Base-by-base conservation (phyloP, 169 alveolate genomes). In the Plasmodium billcollinsi region DNA sequence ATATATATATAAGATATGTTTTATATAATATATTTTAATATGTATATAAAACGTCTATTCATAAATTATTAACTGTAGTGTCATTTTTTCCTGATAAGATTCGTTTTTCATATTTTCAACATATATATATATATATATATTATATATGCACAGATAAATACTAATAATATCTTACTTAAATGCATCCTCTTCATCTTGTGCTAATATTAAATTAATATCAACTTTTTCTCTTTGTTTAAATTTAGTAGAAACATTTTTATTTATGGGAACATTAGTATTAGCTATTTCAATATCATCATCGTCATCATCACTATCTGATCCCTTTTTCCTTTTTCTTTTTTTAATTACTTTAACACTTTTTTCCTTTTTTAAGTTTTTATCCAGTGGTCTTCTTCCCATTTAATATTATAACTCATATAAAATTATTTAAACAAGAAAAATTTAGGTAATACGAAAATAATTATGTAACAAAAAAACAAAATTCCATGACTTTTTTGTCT, bases 121-220 rank as follows among this genome's bases (percentile, higher is more conserved):
- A 88, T 67, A 88, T 66, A 62, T 69, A 52, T 43, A 63, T 69
- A 45, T 26, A 26, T 26, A 88, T 47, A 21, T 56, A 18, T 56
- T 6, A 15, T 56, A 56, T 12, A 56, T 56, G 18, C 29, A 56
- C 0, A 18, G n/a, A 1, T 56, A 12, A 7, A 18, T 56, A 21
- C 3, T 18, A 56, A 12, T 15, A 18, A 12, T 20, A 15, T 56
- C 92, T 71, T 88, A 94, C 96, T 89, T 93, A 15, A 88, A 93
- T 18, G 94, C 92, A 52, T 94, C 97, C 50, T 73, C 95, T 18
- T 90, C 94, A 75, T 94, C 97, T 65, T 93, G 96, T 52, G 93
- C 96, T 21, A 94, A 66, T n/a, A 90, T 92, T 54, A 92, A 69
- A 24, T 91, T 88, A 26, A 94, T 61, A 73, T 94, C 97, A 49